Percentiles rank a stretch among this genome's conserved stretches.
These are phyloP conservation scores for Globisporangium cystogenes DNA, from an alignment of 352 stramenopile genomes.

Conservation along the genomic window DNA sequence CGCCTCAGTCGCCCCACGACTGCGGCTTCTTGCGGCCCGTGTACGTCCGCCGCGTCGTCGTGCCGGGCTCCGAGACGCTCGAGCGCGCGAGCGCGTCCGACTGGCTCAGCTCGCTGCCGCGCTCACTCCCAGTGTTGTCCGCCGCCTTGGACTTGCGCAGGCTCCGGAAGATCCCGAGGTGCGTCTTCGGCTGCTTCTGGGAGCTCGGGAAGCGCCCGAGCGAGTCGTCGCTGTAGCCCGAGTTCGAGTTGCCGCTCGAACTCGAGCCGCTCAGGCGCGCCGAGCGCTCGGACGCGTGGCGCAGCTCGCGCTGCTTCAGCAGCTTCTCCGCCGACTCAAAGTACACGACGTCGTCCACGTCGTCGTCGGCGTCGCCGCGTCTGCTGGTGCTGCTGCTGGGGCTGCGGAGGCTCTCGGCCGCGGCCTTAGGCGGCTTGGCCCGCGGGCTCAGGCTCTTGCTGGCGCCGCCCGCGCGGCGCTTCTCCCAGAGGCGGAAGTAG, in stretches of 20 bases:
- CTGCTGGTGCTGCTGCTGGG: neutral
- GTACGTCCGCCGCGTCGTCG: conserved; percentile 51
- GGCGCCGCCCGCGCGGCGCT: conserved; percentile 23
- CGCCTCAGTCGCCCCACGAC: conserved; percentile 60
- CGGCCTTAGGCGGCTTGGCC: conserved; percentile 12
- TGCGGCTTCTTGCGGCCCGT: conserved; percentile 74
- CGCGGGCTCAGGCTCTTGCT: conserved; percentile 10
- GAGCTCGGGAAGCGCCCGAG: conserved; percentile 1
- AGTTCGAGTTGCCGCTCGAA: conserved; percentile 46
- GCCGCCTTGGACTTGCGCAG: conserved; percentile 27
- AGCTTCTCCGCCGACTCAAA: conserved; percentile 36
- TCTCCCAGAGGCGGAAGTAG: conserved; percentile 76
- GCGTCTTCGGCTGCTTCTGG: conserved; percentile 21
- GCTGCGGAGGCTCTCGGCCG: conserved; percentile 2
- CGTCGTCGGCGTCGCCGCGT: conserved; percentile 2
- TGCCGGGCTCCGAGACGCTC: conserved; percentile 23
- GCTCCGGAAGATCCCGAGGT: conserved; percentile 32
- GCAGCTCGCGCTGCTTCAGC: conserved; percentile 25
- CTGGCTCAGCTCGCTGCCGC: conserved; percentile 23
- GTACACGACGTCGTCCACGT: conserved; percentile 39
- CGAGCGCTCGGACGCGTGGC: conserved; percentile 36
- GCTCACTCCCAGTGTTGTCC: conserved; percentile 13
- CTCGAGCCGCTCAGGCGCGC: conserved; percentile 41
- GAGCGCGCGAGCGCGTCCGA: conserved; percentile 26
- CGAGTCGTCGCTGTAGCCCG: conserved; percentile 28